Conservation (phyloP, 306 rosid species). For the Prunus mume region DNA sequence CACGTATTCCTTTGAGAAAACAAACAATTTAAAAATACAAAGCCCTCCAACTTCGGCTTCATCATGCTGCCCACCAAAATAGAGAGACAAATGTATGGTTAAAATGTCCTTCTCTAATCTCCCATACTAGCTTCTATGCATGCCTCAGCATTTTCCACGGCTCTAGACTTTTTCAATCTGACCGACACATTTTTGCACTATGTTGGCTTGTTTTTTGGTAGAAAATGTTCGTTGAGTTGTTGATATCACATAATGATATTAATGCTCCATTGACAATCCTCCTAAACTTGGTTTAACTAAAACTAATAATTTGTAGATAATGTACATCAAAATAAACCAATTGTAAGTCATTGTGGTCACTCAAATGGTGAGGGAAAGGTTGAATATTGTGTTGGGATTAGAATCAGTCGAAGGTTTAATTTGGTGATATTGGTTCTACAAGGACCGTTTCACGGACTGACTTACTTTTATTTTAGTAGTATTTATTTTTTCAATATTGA, state of each 20-base stretch:
- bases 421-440: no score
- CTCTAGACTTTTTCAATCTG: not conserved
- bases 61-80: constrained; percentile 60
- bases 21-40: constrained; percentile 20
- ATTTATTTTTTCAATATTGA: no score
- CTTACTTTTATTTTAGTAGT: no score
- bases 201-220: not conserved
- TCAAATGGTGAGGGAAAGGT: no score
- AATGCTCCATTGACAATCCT: not conserved
- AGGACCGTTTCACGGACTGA: no score
- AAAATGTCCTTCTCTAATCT: constrained; percentile 47
- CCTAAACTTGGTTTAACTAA: not conserved
- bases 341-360: no score
- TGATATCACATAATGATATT: not conserved
- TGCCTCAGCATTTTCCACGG: not conserved
- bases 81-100: constrained; percentile 45
- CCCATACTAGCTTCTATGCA: constrained; percentile 29
- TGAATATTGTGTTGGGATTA: no score
- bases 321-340: not conserved
- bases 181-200: constrained; percentile 42
- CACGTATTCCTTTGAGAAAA: constrained; percentile 44
- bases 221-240: not conserved
- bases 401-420: no score
- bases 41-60: constrained; percentile 13
- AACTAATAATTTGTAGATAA: not conserved